Percentiles rank a stretch among this genome's conserved stretches.
These are phyloP conservation scores for Erysimum cheiranthoides DNA, from an alignment of 345 rosid species.

Conservation along the genomic window DNA sequence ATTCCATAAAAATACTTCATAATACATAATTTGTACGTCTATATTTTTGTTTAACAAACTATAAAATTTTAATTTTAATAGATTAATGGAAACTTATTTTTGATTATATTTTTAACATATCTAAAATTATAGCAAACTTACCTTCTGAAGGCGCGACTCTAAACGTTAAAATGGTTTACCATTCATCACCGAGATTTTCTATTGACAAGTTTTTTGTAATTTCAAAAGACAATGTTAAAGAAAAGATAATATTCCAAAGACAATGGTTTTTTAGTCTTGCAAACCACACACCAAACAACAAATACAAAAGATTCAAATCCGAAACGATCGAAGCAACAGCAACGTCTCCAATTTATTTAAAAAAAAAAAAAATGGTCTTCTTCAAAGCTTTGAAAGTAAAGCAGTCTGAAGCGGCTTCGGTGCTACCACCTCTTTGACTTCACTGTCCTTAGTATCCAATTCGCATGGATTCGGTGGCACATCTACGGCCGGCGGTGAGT, in stretches of 20 bases:
- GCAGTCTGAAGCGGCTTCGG: conserved; percentile 57
- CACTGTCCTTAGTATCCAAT: conserved; percentile 65
- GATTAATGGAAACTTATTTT: too few species aligned
- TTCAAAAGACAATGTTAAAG: neutral
- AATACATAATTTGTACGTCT: too few species aligned
- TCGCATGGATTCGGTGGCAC: conserved; percentile 88
- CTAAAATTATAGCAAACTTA: too few species aligned
- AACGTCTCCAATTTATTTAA: conserved; percentile 9
- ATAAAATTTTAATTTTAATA: too few species aligned
- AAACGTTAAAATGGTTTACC: neutral
- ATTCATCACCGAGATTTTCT: neutral
- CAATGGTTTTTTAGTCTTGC: conserved; percentile 4
- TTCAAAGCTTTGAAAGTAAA: conserved; percentile 77
- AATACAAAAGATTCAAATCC: neutral
- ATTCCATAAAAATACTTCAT: too few species aligned
- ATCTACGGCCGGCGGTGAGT: conserved; percentile 92
- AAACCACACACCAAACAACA: conserved; percentile 32
- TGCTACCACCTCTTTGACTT: conserved; percentile 58
- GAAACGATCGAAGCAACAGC: conserved; percentile 1
- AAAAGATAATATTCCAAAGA: conserved; percentile 5
- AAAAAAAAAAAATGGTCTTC: neutral
- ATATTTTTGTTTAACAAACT: too few species aligned
- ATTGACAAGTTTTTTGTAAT: neutral
- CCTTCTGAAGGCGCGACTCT: too few species aligned
- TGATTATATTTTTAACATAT: too few species aligned